Base-by-base conservation (phyloP, 306 rosid genomes). In the Fragaria vesca region DNA sequence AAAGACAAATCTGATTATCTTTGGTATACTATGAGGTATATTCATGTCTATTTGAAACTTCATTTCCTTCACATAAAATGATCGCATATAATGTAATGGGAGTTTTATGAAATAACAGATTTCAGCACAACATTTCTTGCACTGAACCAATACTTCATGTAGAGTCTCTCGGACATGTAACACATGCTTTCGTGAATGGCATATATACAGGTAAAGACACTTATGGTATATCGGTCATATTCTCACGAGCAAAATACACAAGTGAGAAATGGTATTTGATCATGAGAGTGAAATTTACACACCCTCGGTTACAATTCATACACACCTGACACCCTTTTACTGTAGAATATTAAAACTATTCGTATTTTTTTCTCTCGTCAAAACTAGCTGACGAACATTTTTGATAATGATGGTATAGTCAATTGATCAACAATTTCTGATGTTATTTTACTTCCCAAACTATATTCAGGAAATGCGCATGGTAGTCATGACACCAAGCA, bases 1-100 rank as follows among this genome's bases (percentile, higher is more conserved):
- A 91, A 91, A 84, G 97, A 91, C 66, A 71, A 69, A 80, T 86
- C 92, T 7, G 97, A 91, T 80, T 91, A 91, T 76, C 87, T 89
- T 75, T 91, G 97, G 97, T 85, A 89, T 71, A 86, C 87, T 72
- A 43, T 85, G 55, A 85, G 94, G 97, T 83, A 38, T 58, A 36
- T 75, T 66, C 4, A 42, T 47, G 11, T 60, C 12, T 67, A 6
- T 42, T 8, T 26, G n/a, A 13, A 26, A 13, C 7, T 24, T 60
- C 6, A 15, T 45, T 24, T 62, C 43, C 20, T 2, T 4, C 5
- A 16, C 7, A 61, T 28, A 61, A 11, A 4, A 28, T 34, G 7
- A 15, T 30, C 43, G 5, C 6, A 62, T 1, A 4, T 65, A 16
- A 5, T 5, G 5, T 58, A 24, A 11, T 4, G 40, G 1, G 17